These are phyloP conservation scores for Flagelloscypha sp. DNA, from an alignment of 768 basidiomycete species.

Conservation along the genomic window DNA sequence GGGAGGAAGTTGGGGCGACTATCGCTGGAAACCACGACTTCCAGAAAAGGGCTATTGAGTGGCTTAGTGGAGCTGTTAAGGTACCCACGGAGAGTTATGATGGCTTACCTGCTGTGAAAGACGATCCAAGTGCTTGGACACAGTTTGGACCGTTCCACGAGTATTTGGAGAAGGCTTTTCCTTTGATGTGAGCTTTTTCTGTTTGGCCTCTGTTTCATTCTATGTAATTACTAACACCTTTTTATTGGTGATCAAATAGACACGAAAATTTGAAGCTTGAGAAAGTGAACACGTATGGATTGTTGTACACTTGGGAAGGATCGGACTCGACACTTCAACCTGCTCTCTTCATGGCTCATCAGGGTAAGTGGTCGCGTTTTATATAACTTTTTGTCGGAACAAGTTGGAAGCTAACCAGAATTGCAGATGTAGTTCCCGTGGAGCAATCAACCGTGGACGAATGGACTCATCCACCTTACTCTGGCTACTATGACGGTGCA, in stretches of 20 bases:
- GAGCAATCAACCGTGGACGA: slow-evolving; percentile 32
- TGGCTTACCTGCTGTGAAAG: slow-evolving; percentile 36
- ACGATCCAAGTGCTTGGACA: slow-evolving; percentile 41
- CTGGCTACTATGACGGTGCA: slow-evolving; percentile 37
- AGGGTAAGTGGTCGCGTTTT: slow-evolving; percentile 23
- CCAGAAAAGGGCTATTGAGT: slow-evolving; percentile 31
- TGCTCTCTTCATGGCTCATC: slow-evolving; percentile 42
- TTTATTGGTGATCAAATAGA: no score
- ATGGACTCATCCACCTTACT: slow-evolving; percentile 44
- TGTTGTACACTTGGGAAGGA: slow-evolving; percentile 52
- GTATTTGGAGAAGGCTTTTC: slow-evolving; percentile 39
- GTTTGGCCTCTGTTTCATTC: no score
- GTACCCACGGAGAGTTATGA: slow-evolving; percentile 44
- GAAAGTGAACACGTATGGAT: slow-evolving; percentile 48
- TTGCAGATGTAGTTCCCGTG: slow-evolving; percentile 48
- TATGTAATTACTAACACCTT: no score
- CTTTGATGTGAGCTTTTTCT: slow-evolving; percentile 34
- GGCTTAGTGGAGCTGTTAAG: slow-evolving; percentile 40
- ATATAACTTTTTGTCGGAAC: not conserved
- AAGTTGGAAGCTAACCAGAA: not conserved
- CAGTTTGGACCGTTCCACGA: slow-evolving; percentile 30
- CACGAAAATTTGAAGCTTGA: slow-evolving; percentile 41
- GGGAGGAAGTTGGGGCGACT: slow-evolving; percentile 23
- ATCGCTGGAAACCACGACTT: slow-evolving; percentile 30
- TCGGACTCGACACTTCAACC: slow-evolving; percentile 41